Base-by-base conservation (phyloP, 148 eudicot species). In the Hydrangea macrophylla region DNA sequence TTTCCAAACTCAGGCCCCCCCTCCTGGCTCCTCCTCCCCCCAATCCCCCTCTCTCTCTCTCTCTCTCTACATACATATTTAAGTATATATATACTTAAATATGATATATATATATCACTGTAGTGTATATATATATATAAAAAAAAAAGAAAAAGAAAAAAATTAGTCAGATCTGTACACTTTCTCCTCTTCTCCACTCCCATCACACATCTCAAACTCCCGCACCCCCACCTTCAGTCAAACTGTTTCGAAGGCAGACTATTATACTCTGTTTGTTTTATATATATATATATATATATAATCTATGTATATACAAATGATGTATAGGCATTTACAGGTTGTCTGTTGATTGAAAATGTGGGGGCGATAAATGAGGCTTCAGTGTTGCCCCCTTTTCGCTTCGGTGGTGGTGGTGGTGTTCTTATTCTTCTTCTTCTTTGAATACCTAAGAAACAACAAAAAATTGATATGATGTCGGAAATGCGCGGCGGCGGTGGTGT, bases 401-500 rank as follows among this genome's bases (percentile, higher is more conserved):
- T 17, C n/a, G 20, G 5, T 22, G 10, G 0, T 10, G 5, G 7
- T 15, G 60, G n/a, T n/a, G n/a, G n/a, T n/a, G n/a, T n/a, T n/a
- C n/a, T n/a, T n/a, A n/a, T n/a, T n/a, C n/a, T n/a, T n/a, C n/a
- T n/a, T n/a, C n/a, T 24, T 17, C 37, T 40, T 40, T 68, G 63
- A 57, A 57, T 11, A 10, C 26, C 53, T 1, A 12, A 15, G 2
- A 17, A 0, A 3, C 18, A 22, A 64, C 9, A 50, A 55, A 40
- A 50, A 55, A 40, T 65, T 33, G 8, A 33, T 45, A 42, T 28
- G 37, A 72, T 69, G 76, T 68, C 67, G 11, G 73, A 79, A 64
- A 73, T 62, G 67, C 70, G 65, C 32, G 60, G 76, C 0, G 70
- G 76, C 25, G 74, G 74, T 0, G 86, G 79, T 0, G 75, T 55